Evolutionary conservation across 139 green algal species (phyloP), one percentile per base, ranked within the genome.

Genomic region (Picochlorum sp.): DNA sequence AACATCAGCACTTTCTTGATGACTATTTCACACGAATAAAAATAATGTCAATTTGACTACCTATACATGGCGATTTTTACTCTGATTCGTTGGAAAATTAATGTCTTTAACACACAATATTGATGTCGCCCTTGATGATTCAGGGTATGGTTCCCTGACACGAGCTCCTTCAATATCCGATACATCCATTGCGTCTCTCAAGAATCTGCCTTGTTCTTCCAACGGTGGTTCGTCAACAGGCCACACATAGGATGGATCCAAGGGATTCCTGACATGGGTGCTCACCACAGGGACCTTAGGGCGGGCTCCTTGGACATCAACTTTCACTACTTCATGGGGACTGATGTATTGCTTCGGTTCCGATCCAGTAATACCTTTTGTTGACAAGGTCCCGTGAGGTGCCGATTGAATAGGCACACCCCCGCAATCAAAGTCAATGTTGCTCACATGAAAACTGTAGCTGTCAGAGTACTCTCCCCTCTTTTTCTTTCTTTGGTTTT

Each of bases 131-230:
- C n/a, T 45, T n/a, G 4, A 15, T 26, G 45, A 69, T 47, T 3
- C 56, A 47, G 20, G 14, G 63, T 20, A 15, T 20, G n/a, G 60
- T 23, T 24, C 44, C 51, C 13, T 28, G 11, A 37, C 23, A 34
- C 7, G 13, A 15, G 18, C 11, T 41, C 68, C 60, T 26, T 45
- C 21, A 24, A 74, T 74, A 60, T 74, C 68, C 0, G 30, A 47
- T 8, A 74, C 50, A 44, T 74, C 49, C 47, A 74, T 44, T 1
- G 47, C 52, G 41, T 74, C 49, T 15, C 68, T 57, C 3, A 74
- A 24, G 47, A 74, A 74, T 21, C 64, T 63, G 10, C 18, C 44
- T 5, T 41, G 18, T 14, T 64, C 58, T 15, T 31, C 6, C 6
- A 16, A 20, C 15, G 45, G 44, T 38, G 45, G 20, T 10, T 3